Evolutionary conservation across 169 alveolate species (phyloP), one percentile per base, ranked within the genome.

Genomic region (Babesia caballi): DNA sequence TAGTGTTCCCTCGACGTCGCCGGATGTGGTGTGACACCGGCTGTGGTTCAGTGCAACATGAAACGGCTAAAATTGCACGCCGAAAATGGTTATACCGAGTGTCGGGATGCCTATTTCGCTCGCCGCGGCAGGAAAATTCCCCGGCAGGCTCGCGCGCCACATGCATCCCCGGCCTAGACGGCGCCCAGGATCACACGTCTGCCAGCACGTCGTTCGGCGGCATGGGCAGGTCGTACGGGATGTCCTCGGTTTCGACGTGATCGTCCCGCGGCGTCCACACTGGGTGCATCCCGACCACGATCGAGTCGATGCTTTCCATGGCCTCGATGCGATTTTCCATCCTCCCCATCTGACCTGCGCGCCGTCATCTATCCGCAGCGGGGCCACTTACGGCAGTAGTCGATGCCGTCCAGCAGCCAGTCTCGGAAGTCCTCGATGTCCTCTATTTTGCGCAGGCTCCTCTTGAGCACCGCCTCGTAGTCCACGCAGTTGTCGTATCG

Each of bases 261-360:
- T 67, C 76, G 27, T 78, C 83, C 42, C 30, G 49, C 17, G 82
- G 82, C 27, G 78, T 78, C 87, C 87, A 78, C 40, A 78, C 71
- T 0, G 87, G 87, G 44, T 78, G 87, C 50, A 65, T 57, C 35
- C 58, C 27, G 28, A 78, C 87, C 35, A 68, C 68, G 6, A 59
- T 38, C 4, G 71, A 52, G 38, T 51, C 65, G 40, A 78, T 69
- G 27, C 28, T 46, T 35, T 78, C 87, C 87, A 78, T 78, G 44
- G 60, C 66, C 30, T 78, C 82, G 21, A 78, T 33, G 41, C 66
- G 63, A 17, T 49, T 27, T 65, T 35, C 51, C 67, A 52, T 41
- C 40, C 46, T 58, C 21, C 52, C 56, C 40, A 33, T 57, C 21
- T 66, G 56, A 25, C 82, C 75, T 67, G 52, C 44, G 14, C 44